A percentile compares a stretch with the other conserved stretches of the same genome.
phyloP scores from a whole-genome alignment of 2,329 filamentous ascomycete species.

The Paraconiothyrium brasiliense region DNA sequence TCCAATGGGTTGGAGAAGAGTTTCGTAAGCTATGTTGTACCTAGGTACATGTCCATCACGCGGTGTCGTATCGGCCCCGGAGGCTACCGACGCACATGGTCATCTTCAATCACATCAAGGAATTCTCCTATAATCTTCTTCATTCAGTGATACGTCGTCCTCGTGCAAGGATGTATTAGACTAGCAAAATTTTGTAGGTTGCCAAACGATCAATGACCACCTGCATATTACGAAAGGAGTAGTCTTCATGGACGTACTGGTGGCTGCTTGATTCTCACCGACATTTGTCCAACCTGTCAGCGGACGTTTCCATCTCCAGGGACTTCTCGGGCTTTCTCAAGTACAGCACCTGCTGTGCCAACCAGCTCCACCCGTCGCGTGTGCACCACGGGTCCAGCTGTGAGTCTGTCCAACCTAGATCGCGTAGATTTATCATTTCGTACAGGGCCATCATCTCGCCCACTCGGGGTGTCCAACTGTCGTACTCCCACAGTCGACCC shows the following conservation, averaged over 20 bases:
- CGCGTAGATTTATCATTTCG: neutral
- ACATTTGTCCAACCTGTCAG: neutral
- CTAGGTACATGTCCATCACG: no score
- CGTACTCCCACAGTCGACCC: neutral
- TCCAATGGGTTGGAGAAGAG: no score
- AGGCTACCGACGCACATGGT: no score
- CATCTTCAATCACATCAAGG: no score
- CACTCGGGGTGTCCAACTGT: constrained; percentile 11
- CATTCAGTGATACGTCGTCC: no score
- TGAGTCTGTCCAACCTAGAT: neutral
- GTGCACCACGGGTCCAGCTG: neutral
- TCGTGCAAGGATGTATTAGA: no score
- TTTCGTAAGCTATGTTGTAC: no score
- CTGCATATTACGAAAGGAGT: neutral
- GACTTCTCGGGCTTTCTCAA: neutral
- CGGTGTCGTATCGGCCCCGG: no score
- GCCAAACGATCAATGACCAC: no score
- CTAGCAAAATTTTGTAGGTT: no score
- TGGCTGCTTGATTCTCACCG: neutral
- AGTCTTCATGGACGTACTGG: neutral
- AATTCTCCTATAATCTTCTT: no score
- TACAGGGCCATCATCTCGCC: constrained; percentile 15
- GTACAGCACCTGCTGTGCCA: neutral
- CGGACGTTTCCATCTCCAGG: neutral
- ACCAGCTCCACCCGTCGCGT: neutral